A percentile compares a stretch with the other conserved stretches of the same genome.
These are phyloP conservation scores for Pichia membranifaciens DNA, from an alignment of 805 yeast species.

Conservation along the genomic window DNA sequence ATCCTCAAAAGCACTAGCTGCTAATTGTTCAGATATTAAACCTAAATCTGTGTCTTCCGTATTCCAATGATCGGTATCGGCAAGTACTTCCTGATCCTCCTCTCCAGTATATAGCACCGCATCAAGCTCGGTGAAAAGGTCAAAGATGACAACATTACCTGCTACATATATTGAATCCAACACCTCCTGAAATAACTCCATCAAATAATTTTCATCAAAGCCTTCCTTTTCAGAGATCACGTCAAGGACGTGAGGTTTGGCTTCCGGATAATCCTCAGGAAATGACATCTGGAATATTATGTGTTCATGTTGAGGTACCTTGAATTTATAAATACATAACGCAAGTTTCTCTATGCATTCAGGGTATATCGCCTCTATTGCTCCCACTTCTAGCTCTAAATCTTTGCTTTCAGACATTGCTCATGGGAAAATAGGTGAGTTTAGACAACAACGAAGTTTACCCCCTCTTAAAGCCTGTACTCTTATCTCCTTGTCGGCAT, in stretches of 20 bases:
- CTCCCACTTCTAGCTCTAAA: slow-evolving; percentile 65
- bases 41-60: slow-evolving; percentile 13
- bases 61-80: slow-evolving; percentile 23
- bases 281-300: slow-evolving; percentile 63
- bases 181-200: slow-evolving; percentile 42
- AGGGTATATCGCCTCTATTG: slow-evolving; percentile 86
- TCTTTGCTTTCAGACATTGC: slow-evolving; percentile 36
- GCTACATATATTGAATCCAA: slow-evolving; percentile 46
- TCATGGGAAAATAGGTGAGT: too few species aligned
- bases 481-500: too few species aligned
- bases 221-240: slow-evolving; percentile 32
- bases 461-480: too few species aligned
- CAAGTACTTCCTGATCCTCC: slow-evolving; percentile 22
- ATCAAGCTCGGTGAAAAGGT: slow-evolving; percentile 63
- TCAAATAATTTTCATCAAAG: slow-evolving; percentile 44
- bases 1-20: background rate
- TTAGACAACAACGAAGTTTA: too few species aligned
- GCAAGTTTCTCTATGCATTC: slow-evolving; percentile 40
- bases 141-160: slow-evolving; percentile 77
- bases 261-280: slow-evolving; percentile 64
- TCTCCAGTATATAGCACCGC: slow-evolving; percentile 39
- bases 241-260: slow-evolving; percentile 57
- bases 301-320: slow-evolving; percentile 57
- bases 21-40: slow-evolving; percentile 1
- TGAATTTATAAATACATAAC: slow-evolving; percentile 40